phyloP scores from a whole-genome alignment of 1,284 basidiomycete species.

The Mycosarcoma maydis region DNA sequence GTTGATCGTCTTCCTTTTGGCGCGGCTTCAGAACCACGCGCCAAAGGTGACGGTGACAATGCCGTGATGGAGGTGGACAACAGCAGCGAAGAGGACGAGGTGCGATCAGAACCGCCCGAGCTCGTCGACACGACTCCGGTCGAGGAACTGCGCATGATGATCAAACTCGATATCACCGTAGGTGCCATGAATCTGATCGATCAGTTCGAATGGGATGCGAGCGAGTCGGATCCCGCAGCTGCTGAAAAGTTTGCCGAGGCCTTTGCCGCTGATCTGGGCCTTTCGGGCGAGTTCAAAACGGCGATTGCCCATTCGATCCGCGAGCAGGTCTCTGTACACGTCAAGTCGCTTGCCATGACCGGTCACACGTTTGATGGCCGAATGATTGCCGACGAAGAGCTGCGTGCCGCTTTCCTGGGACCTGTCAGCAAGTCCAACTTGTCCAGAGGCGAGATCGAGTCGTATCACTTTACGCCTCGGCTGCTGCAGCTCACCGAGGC shows the following conservation, averaged over 20 bases:
- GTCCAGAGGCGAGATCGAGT: constrained; percentile 75
- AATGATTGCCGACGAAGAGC: constrained; percentile 86
- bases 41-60: constrained; percentile 68
- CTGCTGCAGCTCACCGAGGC: constrained; percentile 88
- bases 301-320: constrained; percentile 94
- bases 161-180: constrained; percentile 96
- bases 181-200: constrained; percentile 93
- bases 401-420: constrained; percentile 87
- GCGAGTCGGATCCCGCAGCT: constrained; percentile 76
- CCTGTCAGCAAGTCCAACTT: constrained; percentile 69
- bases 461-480: constrained; percentile 79
- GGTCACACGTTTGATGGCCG: constrained; percentile 86
- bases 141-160: constrained; percentile 82
- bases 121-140: constrained; percentile 37
- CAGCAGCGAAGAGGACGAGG: constrained; percentile 69
- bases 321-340: constrained; percentile 90
- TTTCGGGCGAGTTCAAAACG: constrained; percentile 86
- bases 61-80: constrained; percentile 23
- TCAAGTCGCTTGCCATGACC: constrained; percentile 89
- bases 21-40: constrained; percentile 71
- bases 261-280: constrained; percentile 86
- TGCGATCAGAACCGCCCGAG: constrained; percentile 31
- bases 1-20: constrained; percentile 32
- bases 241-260: constrained; percentile 92
- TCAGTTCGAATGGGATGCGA: constrained; percentile 98